phyloP scores from a whole-genome alignment of 1,139 yeast species.

The Kurtzmaniella quercitrusa region DNA sequence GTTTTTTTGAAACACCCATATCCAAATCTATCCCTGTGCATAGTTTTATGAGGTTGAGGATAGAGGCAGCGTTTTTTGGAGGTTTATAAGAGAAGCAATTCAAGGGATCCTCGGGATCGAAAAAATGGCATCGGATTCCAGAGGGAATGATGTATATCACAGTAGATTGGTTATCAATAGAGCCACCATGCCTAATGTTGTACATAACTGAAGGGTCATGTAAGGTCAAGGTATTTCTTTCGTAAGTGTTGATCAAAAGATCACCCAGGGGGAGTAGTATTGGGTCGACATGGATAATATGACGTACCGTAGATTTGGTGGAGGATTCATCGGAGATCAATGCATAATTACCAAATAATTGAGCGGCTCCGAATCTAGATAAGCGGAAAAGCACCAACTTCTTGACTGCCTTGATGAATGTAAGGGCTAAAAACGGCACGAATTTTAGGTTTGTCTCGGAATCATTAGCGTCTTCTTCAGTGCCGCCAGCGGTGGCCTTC shows the following conservation, averaged over 20 bases:
- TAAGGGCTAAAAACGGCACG: slow-evolving; percentile 45
- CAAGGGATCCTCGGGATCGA: slow-evolving; percentile 37
- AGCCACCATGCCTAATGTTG: slow-evolving; percentile 1
- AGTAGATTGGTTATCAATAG: slow-evolving; percentile 16
- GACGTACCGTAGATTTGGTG: slow-evolving; percentile 9
- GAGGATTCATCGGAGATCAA: slow-evolving; percentile 16
- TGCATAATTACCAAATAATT: slow-evolving; percentile 56
- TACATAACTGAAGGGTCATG: slow-evolving; percentile 22
- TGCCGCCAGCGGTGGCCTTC: slow-evolving; percentile 11
- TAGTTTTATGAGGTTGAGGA: slow-evolving; percentile 45
- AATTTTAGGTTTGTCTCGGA: slow-evolving; percentile 10
- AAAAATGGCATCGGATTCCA: slow-evolving; percentile 65
- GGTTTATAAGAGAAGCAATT: slow-evolving; percentile 42
- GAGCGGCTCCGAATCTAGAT: slow-evolving; percentile 33
- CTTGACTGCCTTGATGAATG: slow-evolving; percentile 60
- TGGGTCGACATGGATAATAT: slow-evolving; percentile 51
- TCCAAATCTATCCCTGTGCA: slow-evolving; percentile 49
- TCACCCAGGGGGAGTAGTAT: slow-evolving; percentile 51
- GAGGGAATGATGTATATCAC: slow-evolving; percentile 70
- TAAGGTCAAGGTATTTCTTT: slow-evolving; percentile 24
- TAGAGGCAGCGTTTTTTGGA: slow-evolving; percentile 47
- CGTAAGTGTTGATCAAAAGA: slow-evolving; percentile 28
- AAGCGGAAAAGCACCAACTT: slow-evolving; percentile 48
- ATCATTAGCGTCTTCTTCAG: slow-evolving; percentile 7
- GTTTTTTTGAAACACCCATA: not conserved